Conservation (phyloP, 2,329 filamentous ascomycete genomes). For the Aotearoamyces nothofagi region DNA sequence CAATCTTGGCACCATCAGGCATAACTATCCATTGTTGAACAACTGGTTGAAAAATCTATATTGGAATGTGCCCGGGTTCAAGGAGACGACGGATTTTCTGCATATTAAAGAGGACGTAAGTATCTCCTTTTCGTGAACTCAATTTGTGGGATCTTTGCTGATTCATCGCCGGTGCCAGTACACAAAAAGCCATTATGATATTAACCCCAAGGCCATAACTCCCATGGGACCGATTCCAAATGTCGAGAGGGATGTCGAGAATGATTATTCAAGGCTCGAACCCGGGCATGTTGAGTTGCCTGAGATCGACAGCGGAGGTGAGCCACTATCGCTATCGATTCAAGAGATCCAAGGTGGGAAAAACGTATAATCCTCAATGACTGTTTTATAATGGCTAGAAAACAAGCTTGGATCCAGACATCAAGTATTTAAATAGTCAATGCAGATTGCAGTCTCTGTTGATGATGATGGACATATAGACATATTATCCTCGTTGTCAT, state of each 20-base stretch:
- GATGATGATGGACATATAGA: too few species aligned
- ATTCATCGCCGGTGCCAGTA: too few species aligned
- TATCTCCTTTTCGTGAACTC: neutral
- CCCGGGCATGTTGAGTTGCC: slow-evolving; percentile 10
- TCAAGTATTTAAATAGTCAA: too few species aligned
- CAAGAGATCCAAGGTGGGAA: too few species aligned
- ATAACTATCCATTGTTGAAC: slow-evolving; percentile 44
- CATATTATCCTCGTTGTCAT: too few species aligned
- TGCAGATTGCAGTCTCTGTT: too few species aligned
- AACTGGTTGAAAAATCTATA: slow-evolving; percentile 51
- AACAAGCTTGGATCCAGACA: too few species aligned
- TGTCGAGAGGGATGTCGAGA: slow-evolving; percentile 60
- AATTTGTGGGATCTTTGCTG: neutral
- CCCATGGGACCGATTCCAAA: slow-evolving; percentile 74
- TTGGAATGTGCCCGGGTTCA: slow-evolving; percentile 46
- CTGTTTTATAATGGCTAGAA: too few species aligned
- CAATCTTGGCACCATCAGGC: slow-evolving; percentile 28
- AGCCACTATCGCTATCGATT: too few species aligned
- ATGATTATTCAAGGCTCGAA: slow-evolving; percentile 28
- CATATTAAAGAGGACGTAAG: slow-evolving; percentile 34
- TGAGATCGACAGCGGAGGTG: too few species aligned
- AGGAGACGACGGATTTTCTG: slow-evolving; percentile 16
- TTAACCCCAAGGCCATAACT: slow-evolving; percentile 59
- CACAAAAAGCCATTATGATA: slow-evolving; percentile 64
- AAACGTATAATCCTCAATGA: too few species aligned